phyloP scores from a whole-genome alignment of 495 filamentous ascomycete species.

The Penicillium canariense region DNA sequence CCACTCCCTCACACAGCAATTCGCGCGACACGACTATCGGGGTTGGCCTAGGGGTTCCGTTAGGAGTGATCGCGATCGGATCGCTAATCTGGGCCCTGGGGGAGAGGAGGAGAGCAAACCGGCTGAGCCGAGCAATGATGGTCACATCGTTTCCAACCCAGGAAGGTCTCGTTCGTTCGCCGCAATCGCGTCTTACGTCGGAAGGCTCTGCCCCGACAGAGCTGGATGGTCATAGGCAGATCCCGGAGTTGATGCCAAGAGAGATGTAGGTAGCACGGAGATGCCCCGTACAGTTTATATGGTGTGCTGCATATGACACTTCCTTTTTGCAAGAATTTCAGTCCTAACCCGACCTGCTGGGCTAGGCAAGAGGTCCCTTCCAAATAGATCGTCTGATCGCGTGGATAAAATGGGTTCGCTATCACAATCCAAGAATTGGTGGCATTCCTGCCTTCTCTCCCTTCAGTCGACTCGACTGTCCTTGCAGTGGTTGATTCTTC shows the following conservation, averaged over 20 bases:
- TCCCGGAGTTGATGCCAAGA: constrained; percentile 15
- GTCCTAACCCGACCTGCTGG: not conserved
- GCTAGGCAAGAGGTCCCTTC: not conserved
- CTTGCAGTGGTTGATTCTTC: not conserved
- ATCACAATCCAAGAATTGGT: not conserved
- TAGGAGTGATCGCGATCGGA: constrained; percentile 31
- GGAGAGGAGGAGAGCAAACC: constrained; percentile 22
- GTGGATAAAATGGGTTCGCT: not conserved
- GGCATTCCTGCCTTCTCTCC: not conserved
- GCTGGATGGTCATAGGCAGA: constrained; percentile 2
- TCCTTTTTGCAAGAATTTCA: not conserved
- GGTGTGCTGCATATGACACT: not conserved
- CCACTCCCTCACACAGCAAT: constrained; percentile 37
- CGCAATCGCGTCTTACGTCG: not conserved
- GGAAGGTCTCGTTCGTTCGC: not conserved
- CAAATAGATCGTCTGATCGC: not conserved
- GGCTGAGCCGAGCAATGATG: constrained; percentile 4
- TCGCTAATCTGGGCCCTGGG: constrained; percentile 29
- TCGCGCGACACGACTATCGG: constrained; percentile 25
- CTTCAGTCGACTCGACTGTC: not conserved
- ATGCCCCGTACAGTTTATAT: not conserved
- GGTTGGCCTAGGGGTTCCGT: constrained; percentile 27
- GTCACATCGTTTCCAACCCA: not conserved
- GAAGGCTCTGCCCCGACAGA: constrained; percentile 10
- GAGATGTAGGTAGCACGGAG: not conserved